Base-by-base conservation (phyloP, 106 monocot genomes). In the Dactylorhiza incarnata region DNA sequence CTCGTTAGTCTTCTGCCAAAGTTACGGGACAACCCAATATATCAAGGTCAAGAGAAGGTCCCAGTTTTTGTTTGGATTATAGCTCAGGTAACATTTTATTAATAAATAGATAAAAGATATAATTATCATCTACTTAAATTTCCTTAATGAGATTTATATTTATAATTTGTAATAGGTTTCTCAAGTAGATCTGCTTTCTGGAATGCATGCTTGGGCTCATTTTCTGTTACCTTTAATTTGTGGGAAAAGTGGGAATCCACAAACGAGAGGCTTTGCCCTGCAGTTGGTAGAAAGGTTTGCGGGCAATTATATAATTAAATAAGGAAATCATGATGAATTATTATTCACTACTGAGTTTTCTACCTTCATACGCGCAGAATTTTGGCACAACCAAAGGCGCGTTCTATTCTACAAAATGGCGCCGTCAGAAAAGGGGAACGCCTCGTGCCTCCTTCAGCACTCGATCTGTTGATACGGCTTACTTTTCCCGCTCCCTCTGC, bases 391-490 rank as follows among this genome's bases (percentile, higher is more conserved):
- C 85, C 89, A 45, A 99, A 99, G 81, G 89, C 90, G 55, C 85
- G 85, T n/a, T 26, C 87, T 59, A 86, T 94, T 75, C 83, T 99
- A 73, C 68, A 90, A 68, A 92, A 99, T 83, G 91, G 94, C 75
- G 89, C 90, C 74, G 88, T 94, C 17, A 91, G 94, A 72, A 99
- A 92, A 81, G 94, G 99, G 61, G 99, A 99, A 46, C 89, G 99
- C 19, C 45, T 99, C 29, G 80, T 99, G 46, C 86, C 99, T 19
- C 99, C 99, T 77, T 69, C 81, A 79, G 75, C 92, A 53, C 80
- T 99, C 71, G 99, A 94, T 80, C 76, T 88, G 75, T 79, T 99
- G 74, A 88, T 91, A 90, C 83, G 85, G 23, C 80, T 81, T 55
- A 82, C 94, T 51, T 94, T 99, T 81, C 86, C 91, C 75, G 54